These are phyloP conservation scores for Melanomma pulvis-pyrius DNA, from an alignment of 495 filamentous ascomycete species.

Conservation along the genomic window DNA sequence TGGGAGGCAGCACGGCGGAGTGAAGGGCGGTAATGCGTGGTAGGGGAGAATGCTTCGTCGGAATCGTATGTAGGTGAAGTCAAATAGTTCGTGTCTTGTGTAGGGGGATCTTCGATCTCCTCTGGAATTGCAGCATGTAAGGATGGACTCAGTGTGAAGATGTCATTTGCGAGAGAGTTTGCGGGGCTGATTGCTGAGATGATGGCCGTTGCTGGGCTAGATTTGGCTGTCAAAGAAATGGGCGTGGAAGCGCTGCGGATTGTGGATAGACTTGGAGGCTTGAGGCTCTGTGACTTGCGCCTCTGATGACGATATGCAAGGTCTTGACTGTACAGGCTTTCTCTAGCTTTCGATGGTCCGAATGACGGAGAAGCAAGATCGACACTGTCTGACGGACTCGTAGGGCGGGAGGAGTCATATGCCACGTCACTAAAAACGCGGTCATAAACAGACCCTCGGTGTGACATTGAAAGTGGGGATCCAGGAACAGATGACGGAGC, in stretches of 20 bases:
- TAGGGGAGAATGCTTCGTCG: slow-evolving; percentile 28
- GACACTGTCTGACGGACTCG: slow-evolving; percentile 64
- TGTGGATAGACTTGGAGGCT: slow-evolving; percentile 27
- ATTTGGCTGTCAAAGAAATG: slow-evolving; percentile 32
- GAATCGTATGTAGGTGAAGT: slow-evolving; percentile 15
- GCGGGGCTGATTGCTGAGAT: slow-evolving; percentile 30
- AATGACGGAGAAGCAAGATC: slow-evolving; percentile 50
- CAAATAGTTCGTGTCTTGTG: slow-evolving; percentile 5
- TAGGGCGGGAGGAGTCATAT: slow-evolving; percentile 65
- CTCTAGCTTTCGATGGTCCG: slow-evolving; percentile 19
- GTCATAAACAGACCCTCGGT: slow-evolving; percentile 77
- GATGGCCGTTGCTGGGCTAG: slow-evolving; percentile 27
- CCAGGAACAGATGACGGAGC: slow-evolving; percentile 73
- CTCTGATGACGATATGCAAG: slow-evolving; percentile 16
- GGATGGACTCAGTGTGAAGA: slow-evolving; percentile 18
- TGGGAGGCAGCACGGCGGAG: slow-evolving; percentile 47
- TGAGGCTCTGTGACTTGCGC: slow-evolving; percentile 23
- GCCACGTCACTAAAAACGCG: slow-evolving; percentile 54
- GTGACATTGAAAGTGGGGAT: slow-evolving; percentile 72
- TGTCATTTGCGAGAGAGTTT: slow-evolving; percentile 17
- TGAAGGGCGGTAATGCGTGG: slow-evolving; percentile 21
- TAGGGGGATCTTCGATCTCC: slow-evolving; percentile 34
- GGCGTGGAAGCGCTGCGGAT: slow-evolving; percentile 32
- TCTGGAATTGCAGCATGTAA: slow-evolving; percentile 36
- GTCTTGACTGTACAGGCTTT: slow-evolving; percentile 3